Evolutionary conservation across 169 alveolate genomes (phyloP), one percentile per base, ranked within the genome.

Genomic region (Cyclospora cayetanensis): DNA sequence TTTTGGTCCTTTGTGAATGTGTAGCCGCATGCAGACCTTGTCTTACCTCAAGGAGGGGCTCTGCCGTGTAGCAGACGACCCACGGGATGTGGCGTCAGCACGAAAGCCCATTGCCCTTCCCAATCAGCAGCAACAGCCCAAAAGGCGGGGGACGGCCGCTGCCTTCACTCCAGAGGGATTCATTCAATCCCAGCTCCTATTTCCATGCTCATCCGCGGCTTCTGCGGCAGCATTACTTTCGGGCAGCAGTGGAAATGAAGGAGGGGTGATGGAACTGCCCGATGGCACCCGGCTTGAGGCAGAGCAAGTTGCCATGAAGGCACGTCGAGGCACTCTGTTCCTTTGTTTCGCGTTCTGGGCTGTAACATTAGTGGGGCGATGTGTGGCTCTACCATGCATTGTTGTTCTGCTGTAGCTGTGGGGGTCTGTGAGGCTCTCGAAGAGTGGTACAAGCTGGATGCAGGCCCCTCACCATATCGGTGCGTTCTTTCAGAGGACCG

Each of bases 211-310:
- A 29, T 22, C 90, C 12, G 76, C 29, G 66, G 77, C 90, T 20
- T 53, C 90, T 66, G 90, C 90, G 31, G 90, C 90, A 18, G 83
- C 79, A 35, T 25, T 53, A 76, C 83, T 50, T 63, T 29, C 90
- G 27, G 60, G 68, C 60, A 34, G 72, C 55, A 52, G 93, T 52
- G 90, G 84, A 5, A 53, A 55, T 12, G 74, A 55, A 46, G 88
- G 83, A 68, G 66, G 92, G 80, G 84, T 92, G 34, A 76, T 82
- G 80, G 94, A 92, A 76, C 92, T 92, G 27, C 94, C 94, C 22
- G 94, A 92, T 31, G 94, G 94, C 31, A 92, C 94, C 12, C 92
- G 89, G 41, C 88, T 92, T 20, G 87, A 43, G 42, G 92, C 91
- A 11, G 91, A 91, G 4, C 91, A 91, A 63, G 79, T 91, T 68